Evolutionary conservation across 2,329 filamentous ascomycete species (phyloP).

Genomic region (Reticulascus tulasneorum): DNA sequence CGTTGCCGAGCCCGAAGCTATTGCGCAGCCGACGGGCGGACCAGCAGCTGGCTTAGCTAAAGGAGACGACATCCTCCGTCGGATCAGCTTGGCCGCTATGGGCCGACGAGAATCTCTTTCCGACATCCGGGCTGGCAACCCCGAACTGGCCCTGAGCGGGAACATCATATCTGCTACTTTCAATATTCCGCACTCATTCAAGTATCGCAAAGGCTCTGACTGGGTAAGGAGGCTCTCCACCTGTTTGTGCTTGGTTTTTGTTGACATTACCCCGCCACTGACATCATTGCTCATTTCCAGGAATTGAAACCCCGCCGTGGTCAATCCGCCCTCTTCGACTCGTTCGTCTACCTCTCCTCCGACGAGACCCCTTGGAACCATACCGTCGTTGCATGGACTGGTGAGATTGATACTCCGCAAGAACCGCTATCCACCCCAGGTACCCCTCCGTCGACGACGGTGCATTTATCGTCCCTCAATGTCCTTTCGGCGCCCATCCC

Average conservation of each 20-base stretch:
- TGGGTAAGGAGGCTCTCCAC: constrained; percentile 46
- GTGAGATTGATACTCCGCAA: constrained; percentile 64
- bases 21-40: constrained; percentile 6
- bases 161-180: constrained; percentile 65
- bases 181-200: constrained; percentile 56
- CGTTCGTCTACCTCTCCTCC: constrained; percentile 84
- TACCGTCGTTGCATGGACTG: constrained; percentile 91
- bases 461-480: constrained; percentile 57
- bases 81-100: constrained; percentile 38
- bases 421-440: constrained; percentile 42
- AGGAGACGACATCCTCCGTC: constrained; percentile 37
- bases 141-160: constrained; percentile 56
- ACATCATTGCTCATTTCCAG: constrained; percentile 36
- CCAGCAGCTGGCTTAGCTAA: constrained; percentile 20
- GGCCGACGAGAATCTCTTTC: constrained; percentile 48
- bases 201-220: constrained; percentile 54
- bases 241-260: constrained; percentile 7
- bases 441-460: constrained; percentile 45
- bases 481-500: constrained; percentile 78
- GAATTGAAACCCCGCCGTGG: constrained; percentile 74
- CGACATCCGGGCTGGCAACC: constrained; percentile 53
- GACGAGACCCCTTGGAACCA: constrained; percentile 82
- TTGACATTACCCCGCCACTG: constrained; percentile 4
- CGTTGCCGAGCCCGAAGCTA: constrained; percentile 9
- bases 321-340: constrained; percentile 89